These are phyloP conservation scores for Pulveroboletus frians DNA, from an alignment of 768 basidiomycete species.

Conservation along the genomic window DNA sequence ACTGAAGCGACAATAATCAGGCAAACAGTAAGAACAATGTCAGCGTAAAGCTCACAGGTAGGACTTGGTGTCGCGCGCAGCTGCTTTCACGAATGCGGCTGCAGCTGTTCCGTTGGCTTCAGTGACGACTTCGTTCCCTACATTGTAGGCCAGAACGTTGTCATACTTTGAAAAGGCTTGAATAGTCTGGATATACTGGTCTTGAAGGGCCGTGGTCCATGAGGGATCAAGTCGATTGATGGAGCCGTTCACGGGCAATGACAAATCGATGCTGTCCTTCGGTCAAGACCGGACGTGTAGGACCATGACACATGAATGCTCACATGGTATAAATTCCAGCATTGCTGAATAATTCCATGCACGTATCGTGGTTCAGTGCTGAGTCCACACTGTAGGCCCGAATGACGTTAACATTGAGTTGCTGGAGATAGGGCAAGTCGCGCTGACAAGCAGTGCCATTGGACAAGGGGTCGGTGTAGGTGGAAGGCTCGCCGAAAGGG, in stretches of 20 bases:
- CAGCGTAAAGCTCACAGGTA: conserved; percentile 57
- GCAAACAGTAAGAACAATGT: neutral
- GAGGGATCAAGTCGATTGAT: conserved; percentile 67
- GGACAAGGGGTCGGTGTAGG: conserved; percentile 76
- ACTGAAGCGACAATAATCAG: conserved; percentile 29
- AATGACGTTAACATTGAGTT: conserved; percentile 75
- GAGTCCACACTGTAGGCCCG: conserved; percentile 86
- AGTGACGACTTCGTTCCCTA: conserved; percentile 81
- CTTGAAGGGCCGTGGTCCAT: conserved; percentile 78
- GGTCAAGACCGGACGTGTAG: conserved; percentile 8
- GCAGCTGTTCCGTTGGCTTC: conserved; percentile 50
- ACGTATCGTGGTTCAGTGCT: conserved; percentile 76
- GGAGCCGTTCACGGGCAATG: conserved; percentile 81
- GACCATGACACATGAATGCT: conserved; percentile 24
- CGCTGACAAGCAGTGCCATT: conserved; percentile 62
- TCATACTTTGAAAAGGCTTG: conserved; percentile 78
- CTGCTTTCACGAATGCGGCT: conserved; percentile 83
- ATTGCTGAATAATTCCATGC: conserved; percentile 70
- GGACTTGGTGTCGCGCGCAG: conserved; percentile 81
- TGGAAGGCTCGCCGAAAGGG: conserved; percentile 65
- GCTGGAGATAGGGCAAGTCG: conserved; percentile 71
- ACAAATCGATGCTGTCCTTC: conserved; percentile 68
- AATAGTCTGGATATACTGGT: conserved; percentile 75
- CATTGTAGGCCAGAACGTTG: conserved; percentile 85
- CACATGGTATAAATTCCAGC: conserved; percentile 90